Base-by-base conservation (phyloP, 306 rosid genomes). In the Abrus pulchellus region DNA sequence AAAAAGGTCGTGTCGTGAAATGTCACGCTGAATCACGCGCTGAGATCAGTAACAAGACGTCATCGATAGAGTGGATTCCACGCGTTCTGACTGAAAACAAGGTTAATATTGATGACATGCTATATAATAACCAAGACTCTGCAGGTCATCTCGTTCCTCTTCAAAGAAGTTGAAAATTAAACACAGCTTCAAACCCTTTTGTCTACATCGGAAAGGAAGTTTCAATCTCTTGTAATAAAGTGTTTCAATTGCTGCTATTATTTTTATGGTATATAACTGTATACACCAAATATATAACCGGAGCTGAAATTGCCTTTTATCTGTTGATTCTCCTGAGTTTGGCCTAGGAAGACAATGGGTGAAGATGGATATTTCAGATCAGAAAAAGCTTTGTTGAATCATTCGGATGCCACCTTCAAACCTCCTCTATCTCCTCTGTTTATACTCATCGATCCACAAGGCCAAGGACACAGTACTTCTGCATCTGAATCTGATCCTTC, bases 1-100 rank as follows among this genome's bases (percentile, higher is more conserved):
- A 20, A 20, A 20, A 20, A 20, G 0, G 20, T 20, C 20, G 20
- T 20, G 20, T 20, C 20, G 20, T 0, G 20, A 20, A 20, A 20
- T 20, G 20, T 20, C 20, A 20, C 20, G 20, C 20, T 20, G 20
- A 20, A 20, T 20, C 20, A 20, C 20, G 20, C 20, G 20, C 20
- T 82, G 85, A 76, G 34, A 68, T 82, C 72, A 82, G 78, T 67
- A 14, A 10, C 0, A 44, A 30, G 85, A 76, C 34, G 82, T 82
- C 53, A 75, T 8, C 44, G 54, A 28, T 13, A 55, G 33, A 14
- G 4, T 68, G 68, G 33, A 68, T 3, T 30, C 60, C 67, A 82
- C 77, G 72, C 72, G 54, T 67, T 27, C 1, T 28, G 71, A 65
- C 70, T 14, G 1, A 14, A 48, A 34, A 6, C 48, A 7, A 13